A percentile compares a stretch with the other conserved stretches of the same genome.
phyloP scores from a whole-genome alignment of 805 yeast species.

The Saccharomycopsis babjevae region DNA sequence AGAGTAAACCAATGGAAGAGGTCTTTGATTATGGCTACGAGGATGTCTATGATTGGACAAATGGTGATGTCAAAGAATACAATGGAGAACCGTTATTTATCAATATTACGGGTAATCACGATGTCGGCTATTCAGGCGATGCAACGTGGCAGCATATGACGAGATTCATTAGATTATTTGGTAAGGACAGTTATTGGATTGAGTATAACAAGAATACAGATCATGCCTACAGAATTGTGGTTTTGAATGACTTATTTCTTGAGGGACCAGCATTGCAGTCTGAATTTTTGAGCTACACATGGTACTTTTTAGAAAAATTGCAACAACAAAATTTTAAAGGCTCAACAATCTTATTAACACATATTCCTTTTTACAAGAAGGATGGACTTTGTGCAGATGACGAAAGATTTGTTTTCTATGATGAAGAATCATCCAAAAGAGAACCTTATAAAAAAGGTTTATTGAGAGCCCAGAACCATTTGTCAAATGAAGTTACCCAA shows the following conservation, averaged over 20 bases:
- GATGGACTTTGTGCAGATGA: constrained; percentile 85
- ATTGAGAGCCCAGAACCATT: constrained; percentile 78
- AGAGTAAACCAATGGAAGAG: constrained; percentile 26
- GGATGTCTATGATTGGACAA: constrained; percentile 61
- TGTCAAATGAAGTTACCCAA: constrained; percentile 56
- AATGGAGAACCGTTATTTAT: constrained; percentile 56
- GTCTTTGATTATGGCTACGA: constrained; percentile 38
- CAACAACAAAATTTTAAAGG: constrained; percentile 53
- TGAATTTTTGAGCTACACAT: constrained; percentile 53
- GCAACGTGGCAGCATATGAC: constrained; percentile 86
- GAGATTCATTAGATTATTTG: constrained; percentile 64
- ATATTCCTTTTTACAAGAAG: constrained; percentile 77
- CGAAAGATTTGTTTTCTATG: constrained; percentile 57
- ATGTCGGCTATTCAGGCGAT: constrained; percentile 91
- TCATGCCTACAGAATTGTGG: constrained; percentile 84
- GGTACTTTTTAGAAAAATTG: constrained; percentile 62
- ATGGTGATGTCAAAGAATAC: constrained; percentile 24
- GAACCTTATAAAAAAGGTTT: constrained; percentile 63
- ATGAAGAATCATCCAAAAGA: constrained; percentile 35
- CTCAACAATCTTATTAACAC: constrained; percentile 74
- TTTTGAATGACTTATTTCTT: constrained; percentile 66
- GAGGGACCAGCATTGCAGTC: constrained; percentile 87
- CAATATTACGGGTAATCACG: constrained; percentile 91
- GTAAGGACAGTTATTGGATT: constrained; percentile 75
- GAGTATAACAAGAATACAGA: constrained; percentile 54